phyloP scores from a whole-genome alignment of 2,329 filamentous ascomycete species.

The Exserohilum turcica region DNA sequence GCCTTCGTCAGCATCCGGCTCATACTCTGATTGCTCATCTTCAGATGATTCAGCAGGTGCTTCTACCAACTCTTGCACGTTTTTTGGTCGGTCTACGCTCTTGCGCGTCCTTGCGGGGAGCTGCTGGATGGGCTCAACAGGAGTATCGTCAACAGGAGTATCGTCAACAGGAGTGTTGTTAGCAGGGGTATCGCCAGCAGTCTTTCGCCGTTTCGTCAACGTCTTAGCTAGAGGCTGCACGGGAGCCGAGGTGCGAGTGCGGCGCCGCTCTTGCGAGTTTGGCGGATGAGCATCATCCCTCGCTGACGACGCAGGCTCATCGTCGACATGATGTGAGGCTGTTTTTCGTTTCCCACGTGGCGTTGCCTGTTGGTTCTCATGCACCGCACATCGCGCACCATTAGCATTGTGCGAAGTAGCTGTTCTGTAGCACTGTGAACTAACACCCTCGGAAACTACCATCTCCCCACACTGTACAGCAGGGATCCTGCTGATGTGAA shows the following conservation, averaged over 20 bases:
- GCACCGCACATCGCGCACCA: neutral
- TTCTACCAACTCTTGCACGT: neutral
- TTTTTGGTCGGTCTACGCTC: neutral
- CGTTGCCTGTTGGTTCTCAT: neutral
- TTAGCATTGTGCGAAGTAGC: neutral
- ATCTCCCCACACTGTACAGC: conserved; percentile 4
- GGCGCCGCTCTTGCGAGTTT: neutral
- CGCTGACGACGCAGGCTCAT: neutral
- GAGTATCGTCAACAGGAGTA: neutral
- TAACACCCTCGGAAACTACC: neutral
- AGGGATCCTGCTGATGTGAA: conserved; percentile 3
- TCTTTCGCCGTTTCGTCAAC: neutral
- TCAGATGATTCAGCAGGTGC: neutral
- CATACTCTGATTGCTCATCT: neutral
- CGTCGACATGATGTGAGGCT: neutral
- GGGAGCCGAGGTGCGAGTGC: neutral
- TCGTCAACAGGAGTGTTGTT: too few relatives aligned
- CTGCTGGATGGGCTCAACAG: neutral
- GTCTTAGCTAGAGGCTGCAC: neutral
- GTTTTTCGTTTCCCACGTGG: neutral
- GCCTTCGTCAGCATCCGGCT: conserved; percentile 1
- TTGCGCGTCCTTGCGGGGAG: neutral
- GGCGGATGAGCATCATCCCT: too few relatives aligned
- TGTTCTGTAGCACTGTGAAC: neutral
- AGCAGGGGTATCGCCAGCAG: neutral